These are phyloP conservation scores for Musa troglodytarum DNA, from an alignment of 176 grass and related monocot species.

Conservation along the genomic window DNA sequence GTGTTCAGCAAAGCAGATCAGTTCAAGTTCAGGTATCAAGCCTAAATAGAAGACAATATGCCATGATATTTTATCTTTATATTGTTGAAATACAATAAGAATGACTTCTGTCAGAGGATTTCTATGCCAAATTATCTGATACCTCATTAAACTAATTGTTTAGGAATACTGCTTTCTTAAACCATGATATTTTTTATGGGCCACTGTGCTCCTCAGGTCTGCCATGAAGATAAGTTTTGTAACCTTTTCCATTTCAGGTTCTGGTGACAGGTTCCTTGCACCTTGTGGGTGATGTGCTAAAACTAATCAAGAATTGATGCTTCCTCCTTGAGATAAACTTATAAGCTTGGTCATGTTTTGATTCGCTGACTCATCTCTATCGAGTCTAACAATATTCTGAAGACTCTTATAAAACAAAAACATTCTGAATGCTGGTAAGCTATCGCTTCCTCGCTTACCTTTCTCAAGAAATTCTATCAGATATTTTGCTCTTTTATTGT, in stretches of 20 bases:
- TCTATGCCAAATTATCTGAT: too few relatives aligned
- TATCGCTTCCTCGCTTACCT: not conserved
- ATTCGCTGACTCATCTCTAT: not conserved
- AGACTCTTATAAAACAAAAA: not conserved
- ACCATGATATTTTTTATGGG: not conserved
- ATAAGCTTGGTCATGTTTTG: not conserved
- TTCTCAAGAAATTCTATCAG: not conserved
- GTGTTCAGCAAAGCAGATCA: slow-evolving; percentile 33
- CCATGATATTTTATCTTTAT: not conserved
- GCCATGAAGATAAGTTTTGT: not conserved
- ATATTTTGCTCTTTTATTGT: not conserved
- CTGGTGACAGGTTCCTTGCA: slow-evolving; percentile 21
- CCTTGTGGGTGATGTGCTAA: slow-evolving; percentile 18
- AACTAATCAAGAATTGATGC: slow-evolving; percentile 16
- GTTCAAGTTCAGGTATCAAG: slow-evolving; percentile 48
- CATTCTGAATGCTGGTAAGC: not conserved
- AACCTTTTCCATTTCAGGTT: slow-evolving; percentile 1
- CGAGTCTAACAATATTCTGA: not conserved
- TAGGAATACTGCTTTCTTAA: not conserved
- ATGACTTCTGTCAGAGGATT: too few relatives aligned
- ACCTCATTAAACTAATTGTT: too few relatives aligned
- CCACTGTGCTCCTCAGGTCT: not conserved
- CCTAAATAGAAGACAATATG: not conserved
- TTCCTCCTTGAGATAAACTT: not conserved
- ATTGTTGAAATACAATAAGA: too few relatives aligned